Evolutionary conservation across 2,329 filamentous ascomycete genomes (phyloP).

Genomic region (Aspergillus bombycis): DNA sequence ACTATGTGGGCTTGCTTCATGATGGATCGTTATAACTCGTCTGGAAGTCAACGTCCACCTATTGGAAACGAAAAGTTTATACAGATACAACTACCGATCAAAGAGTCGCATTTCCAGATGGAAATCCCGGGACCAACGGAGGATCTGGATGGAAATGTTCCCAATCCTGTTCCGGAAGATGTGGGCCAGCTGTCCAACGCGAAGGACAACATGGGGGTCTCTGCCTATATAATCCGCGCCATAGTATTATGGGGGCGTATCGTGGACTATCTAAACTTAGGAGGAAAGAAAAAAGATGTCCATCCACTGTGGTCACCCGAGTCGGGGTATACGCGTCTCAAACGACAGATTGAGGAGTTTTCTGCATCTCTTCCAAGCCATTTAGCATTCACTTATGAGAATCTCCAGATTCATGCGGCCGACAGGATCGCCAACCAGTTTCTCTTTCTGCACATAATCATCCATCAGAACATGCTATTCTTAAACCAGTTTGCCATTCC

Average conservation of each 20-base stretch:
- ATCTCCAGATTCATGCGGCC: conserved; percentile 80
- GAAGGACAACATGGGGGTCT: conserved; percentile 88
- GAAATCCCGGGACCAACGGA: conserved; percentile 90
- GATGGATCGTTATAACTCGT: conserved; percentile 98
- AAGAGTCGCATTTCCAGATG: conserved; percentile 85
- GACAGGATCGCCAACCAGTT: conserved; percentile 90
- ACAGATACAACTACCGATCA: conserved; percentile 86
- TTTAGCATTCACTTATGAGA: conserved; percentile 77
- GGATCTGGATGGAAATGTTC: conserved; percentile 72
- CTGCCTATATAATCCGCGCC: conserved; percentile 83
- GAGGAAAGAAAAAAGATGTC: conserved; percentile 77
- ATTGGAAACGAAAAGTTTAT: conserved; percentile 90
- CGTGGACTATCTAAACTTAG: conserved; percentile 86
- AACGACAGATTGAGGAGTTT: conserved; percentile 72
- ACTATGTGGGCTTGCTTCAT: conserved; percentile 99
- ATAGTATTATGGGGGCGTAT: conserved; percentile 90
- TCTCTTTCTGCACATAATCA: conserved; percentile 84
- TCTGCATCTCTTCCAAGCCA: conserved; percentile 68
- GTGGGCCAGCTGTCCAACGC: conserved; percentile 68
- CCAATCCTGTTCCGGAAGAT: conserved; percentile 63
- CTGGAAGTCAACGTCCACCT: conserved; percentile 86
- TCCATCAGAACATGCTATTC: conserved; percentile 88
- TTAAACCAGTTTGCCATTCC: conserved; percentile 85
- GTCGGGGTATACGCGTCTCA: conserved; percentile 74
- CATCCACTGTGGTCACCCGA: conserved; percentile 79